Evolutionary conservation across 2,329 filamentous ascomycete species (phyloP).

Genomic region (Neophaeococcomyces mojaviensis): DNA sequence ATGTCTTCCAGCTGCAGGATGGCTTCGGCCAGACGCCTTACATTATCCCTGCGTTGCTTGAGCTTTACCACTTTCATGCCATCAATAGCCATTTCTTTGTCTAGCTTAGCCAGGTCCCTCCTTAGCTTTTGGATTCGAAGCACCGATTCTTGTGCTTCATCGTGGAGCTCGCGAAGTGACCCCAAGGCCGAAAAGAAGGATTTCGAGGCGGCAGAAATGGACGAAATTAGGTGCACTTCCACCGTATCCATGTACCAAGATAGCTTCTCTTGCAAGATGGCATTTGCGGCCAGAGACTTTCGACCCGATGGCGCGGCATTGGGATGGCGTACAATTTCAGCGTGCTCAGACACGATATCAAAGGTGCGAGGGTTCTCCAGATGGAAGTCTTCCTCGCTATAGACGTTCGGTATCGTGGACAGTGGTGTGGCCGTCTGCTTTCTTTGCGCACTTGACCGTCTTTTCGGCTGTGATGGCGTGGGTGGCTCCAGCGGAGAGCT

Average conservation of each 20-base stretch:
- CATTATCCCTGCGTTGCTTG: constrained; percentile 71
- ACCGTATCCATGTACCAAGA: constrained; percentile 99
- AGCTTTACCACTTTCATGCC: constrained; percentile 82
- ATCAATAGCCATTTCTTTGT: constrained; percentile 76
- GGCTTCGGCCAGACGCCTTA: constrained; percentile 72
- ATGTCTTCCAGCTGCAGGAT: constrained; percentile 76
- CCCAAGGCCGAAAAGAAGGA: constrained; percentile 94
- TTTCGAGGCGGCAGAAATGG: constrained; percentile 89
- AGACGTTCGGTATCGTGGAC: constrained; percentile 85
- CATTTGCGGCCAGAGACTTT: constrained; percentile 89
- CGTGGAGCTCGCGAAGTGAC: constrained; percentile 81
- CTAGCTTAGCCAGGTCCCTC: constrained; percentile 69
- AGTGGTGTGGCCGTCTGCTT: constrained; percentile 72
- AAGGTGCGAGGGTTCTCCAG: constrained; percentile 94
- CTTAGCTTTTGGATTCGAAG: constrained; percentile 73
- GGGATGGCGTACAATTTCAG: constrained; percentile 72
- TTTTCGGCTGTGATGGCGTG: constrained; percentile 30
- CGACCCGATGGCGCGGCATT: constrained; percentile 55
- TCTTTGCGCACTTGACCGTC: constrained; percentile 47
- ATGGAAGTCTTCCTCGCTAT: constrained; percentile 91
- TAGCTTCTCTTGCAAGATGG: constrained; percentile 93
- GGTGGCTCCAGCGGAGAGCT: constrained; percentile 43
- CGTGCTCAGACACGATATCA: constrained; percentile 90
- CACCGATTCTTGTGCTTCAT: constrained; percentile 86
- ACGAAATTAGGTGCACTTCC: constrained; percentile 91